Evolutionary conservation across 2,329 filamentous ascomycete genomes (phyloP).

Genomic region (Exophiala oligosperma): DNA sequence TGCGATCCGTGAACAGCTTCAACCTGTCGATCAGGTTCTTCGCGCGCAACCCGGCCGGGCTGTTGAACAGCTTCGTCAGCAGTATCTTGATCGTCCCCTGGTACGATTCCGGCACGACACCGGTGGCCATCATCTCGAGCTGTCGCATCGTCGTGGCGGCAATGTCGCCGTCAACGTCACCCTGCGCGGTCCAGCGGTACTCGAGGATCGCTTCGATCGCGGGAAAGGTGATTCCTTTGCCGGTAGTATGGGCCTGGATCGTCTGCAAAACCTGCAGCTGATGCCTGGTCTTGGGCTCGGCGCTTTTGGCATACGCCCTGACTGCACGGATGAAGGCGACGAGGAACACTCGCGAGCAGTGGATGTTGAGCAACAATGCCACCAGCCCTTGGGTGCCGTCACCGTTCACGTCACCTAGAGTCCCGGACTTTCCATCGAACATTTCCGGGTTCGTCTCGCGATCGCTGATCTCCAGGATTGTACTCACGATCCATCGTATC

Average conservation of each 20-base stretch:
- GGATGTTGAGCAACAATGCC: constrained; percentile 66
- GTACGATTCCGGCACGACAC: constrained; percentile 22
- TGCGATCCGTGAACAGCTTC: constrained; percentile 51
- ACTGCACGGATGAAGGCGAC: constrained; percentile 49
- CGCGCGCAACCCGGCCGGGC: constrained; percentile 66
- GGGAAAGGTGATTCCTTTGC: constrained; percentile 23
- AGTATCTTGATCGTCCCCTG: constrained; percentile 60
- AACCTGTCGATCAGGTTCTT: constrained; percentile 63
- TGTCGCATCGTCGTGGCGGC: constrained; percentile 21
- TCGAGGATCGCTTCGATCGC: constrained; percentile 28
- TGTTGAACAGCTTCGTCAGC: constrained; percentile 63
- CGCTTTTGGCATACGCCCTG: constrained; percentile 22
- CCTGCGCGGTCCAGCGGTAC: constrained; percentile 30
- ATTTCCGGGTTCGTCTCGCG: constrained; percentile 29
- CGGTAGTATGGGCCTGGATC: constrained; percentile 34
- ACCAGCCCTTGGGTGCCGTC: constrained; percentile 38
- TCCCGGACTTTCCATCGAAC: constrained; percentile 19
- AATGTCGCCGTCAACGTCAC: constrained; percentile 25
- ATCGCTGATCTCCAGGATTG: constrained; percentile 49
- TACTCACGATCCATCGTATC: constrained; percentile 56
- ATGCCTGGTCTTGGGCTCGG: constrained; percentile 61
- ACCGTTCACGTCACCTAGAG: constrained; percentile 22
- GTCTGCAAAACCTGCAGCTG: constrained; percentile 53
- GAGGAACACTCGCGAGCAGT: constrained; percentile 71
- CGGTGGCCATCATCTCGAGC: constrained; percentile 30